These are phyloP conservation scores for Candida morakotiae DNA, from an alignment of 805 yeast genomes.

Conservation along the genomic window DNA sequence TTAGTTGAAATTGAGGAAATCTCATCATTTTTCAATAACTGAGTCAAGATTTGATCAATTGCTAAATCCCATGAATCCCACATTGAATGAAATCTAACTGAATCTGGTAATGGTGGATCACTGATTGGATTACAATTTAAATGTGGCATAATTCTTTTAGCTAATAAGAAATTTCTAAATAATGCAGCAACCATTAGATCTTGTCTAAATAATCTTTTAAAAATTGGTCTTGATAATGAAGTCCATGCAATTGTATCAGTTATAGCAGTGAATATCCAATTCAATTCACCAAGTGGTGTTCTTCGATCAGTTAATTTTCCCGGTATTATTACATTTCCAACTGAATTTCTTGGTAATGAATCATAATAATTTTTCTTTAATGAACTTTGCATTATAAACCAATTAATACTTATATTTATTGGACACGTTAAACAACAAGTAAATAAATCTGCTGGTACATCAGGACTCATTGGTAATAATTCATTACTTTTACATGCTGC, in stretches of 20 bases:
- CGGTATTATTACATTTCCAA: constrained; percentile 69
- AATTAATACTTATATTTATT: constrained; percentile 85
- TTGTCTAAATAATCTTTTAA: constrained; percentile 87
- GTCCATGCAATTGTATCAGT: constrained; percentile 99
- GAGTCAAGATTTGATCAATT: constrained; percentile 85
- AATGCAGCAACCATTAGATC: constrained; percentile 96
- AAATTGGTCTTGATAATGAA: constrained; percentile 77
- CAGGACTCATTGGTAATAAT: constrained; percentile 86
- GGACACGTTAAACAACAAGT: constrained; percentile 96
- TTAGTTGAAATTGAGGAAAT: constrained; percentile 37
- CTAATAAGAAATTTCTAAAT: constrained; percentile 86
- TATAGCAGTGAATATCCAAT: constrained; percentile 97
- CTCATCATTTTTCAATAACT: constrained; percentile 43
- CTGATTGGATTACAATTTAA: constrained; percentile 92
- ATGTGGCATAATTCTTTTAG: constrained; percentile 90
- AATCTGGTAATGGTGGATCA: constrained; percentile 87
- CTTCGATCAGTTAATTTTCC: constrained; percentile 90
- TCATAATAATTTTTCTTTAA: constrained; percentile 48
- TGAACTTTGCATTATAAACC: constrained; percentile 86
- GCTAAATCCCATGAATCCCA: constrained; percentile 99
- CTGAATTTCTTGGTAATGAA: constrained; percentile 42
- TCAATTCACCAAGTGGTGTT: constrained; percentile 92
- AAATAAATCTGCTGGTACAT: constrained; percentile 91
- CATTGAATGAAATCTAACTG: constrained; percentile 77
- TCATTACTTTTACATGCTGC: constrained; percentile 92